phyloP scores from a whole-genome alignment of 2,329 filamentous ascomycete genomes.

The Epicoccum nigrum region DNA sequence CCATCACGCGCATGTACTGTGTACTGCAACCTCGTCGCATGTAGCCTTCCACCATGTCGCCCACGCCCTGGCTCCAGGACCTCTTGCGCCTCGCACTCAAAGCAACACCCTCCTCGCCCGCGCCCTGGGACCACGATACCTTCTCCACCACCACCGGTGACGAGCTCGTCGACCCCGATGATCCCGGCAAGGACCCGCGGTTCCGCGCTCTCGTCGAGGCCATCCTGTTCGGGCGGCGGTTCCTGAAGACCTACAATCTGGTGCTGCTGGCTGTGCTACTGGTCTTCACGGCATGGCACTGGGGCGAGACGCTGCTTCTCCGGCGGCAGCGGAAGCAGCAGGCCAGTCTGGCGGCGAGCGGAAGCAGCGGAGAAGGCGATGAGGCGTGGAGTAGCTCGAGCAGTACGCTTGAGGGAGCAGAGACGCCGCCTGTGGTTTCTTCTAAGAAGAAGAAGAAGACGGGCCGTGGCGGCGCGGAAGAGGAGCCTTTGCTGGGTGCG shows the following conservation, averaged over 20 bases:
- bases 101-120: constrained; percentile 31
- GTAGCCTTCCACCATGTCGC: constrained; percentile 13
- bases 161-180: constrained; percentile 32
- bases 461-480: constrained; percentile 34
- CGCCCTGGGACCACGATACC: constrained; percentile 21
- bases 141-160: constrained; percentile 12
- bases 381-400: constrained; percentile 49
- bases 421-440: constrained; percentile 36
- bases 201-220: constrained; percentile 46
- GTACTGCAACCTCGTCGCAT: background rate
- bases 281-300: constrained; percentile 47
- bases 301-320: constrained; percentile 35
- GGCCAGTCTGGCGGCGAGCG: background rate
- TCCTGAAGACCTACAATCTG: constrained; percentile 50
- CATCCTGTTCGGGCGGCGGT: constrained; percentile 47
- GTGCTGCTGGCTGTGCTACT: constrained; percentile 47
- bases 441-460: constrained; percentile 19
- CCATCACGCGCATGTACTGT: background rate
- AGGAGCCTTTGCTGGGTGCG: constrained; percentile 41
- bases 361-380: constrained; percentile 14
- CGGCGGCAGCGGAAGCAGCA: constrained; percentile 19
- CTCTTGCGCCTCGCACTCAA: constrained; percentile 32
- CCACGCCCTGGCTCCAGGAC: constrained; percentile 30
- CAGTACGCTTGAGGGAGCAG: constrained; percentile 46
- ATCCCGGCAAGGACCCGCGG: constrained; percentile 45